A percentile compares a stretch with the other conserved stretches of the same genome.
phyloP scores from a whole-genome alignment of 23 red algal species.

The Gracilaria domingensis region DNA sequence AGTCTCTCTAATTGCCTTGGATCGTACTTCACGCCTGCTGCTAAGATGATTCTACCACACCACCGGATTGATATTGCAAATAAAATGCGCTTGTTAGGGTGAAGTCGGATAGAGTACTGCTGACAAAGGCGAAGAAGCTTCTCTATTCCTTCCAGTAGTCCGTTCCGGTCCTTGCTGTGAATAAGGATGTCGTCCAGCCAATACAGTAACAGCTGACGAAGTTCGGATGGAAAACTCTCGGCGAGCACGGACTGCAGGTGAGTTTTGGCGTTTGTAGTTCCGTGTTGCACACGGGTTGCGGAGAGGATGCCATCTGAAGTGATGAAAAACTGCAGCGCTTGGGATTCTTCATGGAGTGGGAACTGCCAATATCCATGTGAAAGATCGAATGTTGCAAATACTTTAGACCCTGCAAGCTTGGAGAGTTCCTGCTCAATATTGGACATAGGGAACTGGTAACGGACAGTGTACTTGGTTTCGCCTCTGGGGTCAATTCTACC shows the following conservation, averaged over 20 bases:
- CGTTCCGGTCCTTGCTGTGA: neutral
- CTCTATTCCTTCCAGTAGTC: neutral
- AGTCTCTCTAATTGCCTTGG: neutral
- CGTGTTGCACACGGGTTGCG: constrained; percentile 18
- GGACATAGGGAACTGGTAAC: neutral
- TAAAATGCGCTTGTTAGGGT: constrained; percentile 28
- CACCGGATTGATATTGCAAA: constrained; percentile 16
- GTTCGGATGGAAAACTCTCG: neutral
- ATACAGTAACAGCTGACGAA: neutral
- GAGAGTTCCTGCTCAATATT: neutral
- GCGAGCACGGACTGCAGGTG: constrained; percentile 19
- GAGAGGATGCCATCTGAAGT: constrained; percentile 26
- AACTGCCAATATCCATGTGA: neutral
- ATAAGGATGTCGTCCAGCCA: constrained; percentile 3
- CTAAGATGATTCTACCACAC: constrained; percentile 1
- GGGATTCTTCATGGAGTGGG: neutral
- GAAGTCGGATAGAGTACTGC: neutral
- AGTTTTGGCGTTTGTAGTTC: constrained; percentile 32
- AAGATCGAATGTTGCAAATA: neutral
- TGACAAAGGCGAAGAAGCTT: neutral
- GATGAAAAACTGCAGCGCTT: neutral
- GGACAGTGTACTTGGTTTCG: neutral
- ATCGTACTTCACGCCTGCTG: neutral
- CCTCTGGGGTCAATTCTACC: too few species aligned
- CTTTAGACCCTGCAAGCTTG: neutral